Evolutionary conservation across 768 basidiomycete genomes (phyloP), one percentile per base, ranked within the genome.

Genomic region (Hygrophorus russula): DNA sequence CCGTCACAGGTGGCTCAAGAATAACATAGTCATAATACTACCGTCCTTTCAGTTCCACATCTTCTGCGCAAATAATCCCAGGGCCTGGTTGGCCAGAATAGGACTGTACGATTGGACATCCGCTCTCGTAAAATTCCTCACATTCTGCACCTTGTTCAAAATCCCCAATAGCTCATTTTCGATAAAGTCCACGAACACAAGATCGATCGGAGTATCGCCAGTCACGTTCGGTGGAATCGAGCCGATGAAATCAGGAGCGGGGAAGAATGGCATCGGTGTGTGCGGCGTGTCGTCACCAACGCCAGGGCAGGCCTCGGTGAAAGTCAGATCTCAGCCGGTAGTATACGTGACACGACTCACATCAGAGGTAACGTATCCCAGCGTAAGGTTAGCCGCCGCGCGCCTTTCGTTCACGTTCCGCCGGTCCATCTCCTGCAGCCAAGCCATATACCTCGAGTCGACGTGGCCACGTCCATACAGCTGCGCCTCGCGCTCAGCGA

Each of bases 181-280:
- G 53, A 87, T 77, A 58, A 86, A 89, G 56, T 80, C 67, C 37
- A 81, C 67, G 56, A 88, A 90, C 28, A 89, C 78, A 15, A 90
- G 69, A 51, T 90, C 87, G 48, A 90, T 67, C 0, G 63, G 63
- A 0, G 74, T 67, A 42, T 69, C 64, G 42, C 64, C 64, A 0
- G 73, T 47, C 11, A 77, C 69, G 17, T 63, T 55, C 2, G 82
- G 80, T 2, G 73, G 56, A 19, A 65, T 58, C 0, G 79, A 80
- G 12, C 66, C 67, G 46, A 86, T 68, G 54, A 78, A 87, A 52
- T 70, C 66, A 0, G 81, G 82, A 2, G 63, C 47, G 4, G 56
- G 41, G 58, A 70, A 73, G 59, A 71, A 74, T 3, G 80, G 70
- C 41, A 83, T 56, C 2, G 84, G 75, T 1, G 62, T 51, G 56